A percentile compares a stretch with the other conserved stretches of the same genome.
Evolutionary conservation across 257 asterid species (phyloP).

Genomic region (Galeopsis tetrahit): DNA sequence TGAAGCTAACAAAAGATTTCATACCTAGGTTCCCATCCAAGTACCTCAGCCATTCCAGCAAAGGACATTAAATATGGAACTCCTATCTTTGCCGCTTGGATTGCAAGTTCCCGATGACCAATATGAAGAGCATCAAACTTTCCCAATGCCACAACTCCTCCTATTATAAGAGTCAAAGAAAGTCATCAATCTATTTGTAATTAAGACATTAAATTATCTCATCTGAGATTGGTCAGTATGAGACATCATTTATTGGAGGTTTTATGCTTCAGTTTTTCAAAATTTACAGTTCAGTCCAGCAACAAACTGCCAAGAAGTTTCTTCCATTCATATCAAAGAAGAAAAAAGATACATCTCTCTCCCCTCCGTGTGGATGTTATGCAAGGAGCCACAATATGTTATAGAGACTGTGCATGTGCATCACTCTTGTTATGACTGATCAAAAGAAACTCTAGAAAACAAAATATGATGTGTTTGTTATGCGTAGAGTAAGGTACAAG

Average conservation of each 20-base stretch:
- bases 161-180: constrained; percentile 43
- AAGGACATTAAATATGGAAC: constrained; percentile 82
- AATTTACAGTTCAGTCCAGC: background rate
- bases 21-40: constrained; percentile 97
- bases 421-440: background rate
- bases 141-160: constrained; percentile 95
- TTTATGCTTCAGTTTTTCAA: constrained; percentile 3
- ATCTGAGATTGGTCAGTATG: background rate
- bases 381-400: too few species aligned
- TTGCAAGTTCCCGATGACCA: constrained; percentile 97
- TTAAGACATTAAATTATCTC: constrained; percentile 15
- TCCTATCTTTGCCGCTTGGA: constrained; percentile 89
- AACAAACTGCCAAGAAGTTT: background rate
- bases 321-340: background rate
- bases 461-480: background rate
- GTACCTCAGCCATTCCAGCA: constrained; percentile 92
- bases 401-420: too few species aligned
- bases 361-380: background rate
- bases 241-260: constrained; percentile 9
- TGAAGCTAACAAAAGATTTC: constrained; percentile 10
- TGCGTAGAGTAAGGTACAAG: background rate
- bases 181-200: constrained; percentile 18
- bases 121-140: constrained; percentile 98
- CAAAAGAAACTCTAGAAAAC: constrained; percentile 3
- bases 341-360: background rate